These are phyloP conservation scores for Gillenia trifoliata DNA, from an alignment of 306 rosid genomes.

Conservation along the genomic window DNA sequence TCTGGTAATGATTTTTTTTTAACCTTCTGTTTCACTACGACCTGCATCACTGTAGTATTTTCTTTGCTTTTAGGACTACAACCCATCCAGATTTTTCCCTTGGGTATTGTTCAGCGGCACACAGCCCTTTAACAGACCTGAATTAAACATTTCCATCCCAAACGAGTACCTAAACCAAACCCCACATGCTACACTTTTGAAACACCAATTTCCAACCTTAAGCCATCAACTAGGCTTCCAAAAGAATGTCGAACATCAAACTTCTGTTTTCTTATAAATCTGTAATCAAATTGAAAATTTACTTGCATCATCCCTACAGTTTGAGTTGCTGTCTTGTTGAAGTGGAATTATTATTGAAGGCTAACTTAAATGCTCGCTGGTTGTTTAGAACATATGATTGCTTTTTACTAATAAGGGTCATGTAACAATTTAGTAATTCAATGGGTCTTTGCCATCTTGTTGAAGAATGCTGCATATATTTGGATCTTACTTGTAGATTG, in stretches of 20 bases:
- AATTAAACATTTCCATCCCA: not conserved
- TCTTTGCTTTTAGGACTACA: not conserved
- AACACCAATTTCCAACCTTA: not conserved
- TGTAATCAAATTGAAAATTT: too few species aligned
- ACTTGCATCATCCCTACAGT: too few species aligned
- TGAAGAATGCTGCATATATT: not conserved
- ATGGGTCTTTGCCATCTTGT: too few species aligned
- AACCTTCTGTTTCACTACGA: not conserved
- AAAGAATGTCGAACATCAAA: not conserved
- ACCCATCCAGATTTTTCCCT: not conserved
- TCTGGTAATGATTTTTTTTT: not conserved
- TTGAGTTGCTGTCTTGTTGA: too few species aligned
- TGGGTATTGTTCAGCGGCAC: not conserved
- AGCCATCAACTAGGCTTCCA: not conserved
- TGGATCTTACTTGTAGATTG: not conserved
- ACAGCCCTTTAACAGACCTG: not conserved
- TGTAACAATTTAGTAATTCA: not conserved
- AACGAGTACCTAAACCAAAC: not conserved
- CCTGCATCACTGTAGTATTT: not conserved
- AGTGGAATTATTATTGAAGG: too few species aligned
- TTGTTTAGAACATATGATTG: too few species aligned
- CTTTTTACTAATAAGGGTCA: not conserved
- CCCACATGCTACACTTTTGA: not conserved
- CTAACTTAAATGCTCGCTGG: too few species aligned
- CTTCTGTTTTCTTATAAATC: too few species aligned